Evolutionary conservation across 495 filamentous ascomycete genomes (phyloP), one percentile per base, ranked within the genome.

Genomic region (Xanthoparmelia taractica): DNA sequence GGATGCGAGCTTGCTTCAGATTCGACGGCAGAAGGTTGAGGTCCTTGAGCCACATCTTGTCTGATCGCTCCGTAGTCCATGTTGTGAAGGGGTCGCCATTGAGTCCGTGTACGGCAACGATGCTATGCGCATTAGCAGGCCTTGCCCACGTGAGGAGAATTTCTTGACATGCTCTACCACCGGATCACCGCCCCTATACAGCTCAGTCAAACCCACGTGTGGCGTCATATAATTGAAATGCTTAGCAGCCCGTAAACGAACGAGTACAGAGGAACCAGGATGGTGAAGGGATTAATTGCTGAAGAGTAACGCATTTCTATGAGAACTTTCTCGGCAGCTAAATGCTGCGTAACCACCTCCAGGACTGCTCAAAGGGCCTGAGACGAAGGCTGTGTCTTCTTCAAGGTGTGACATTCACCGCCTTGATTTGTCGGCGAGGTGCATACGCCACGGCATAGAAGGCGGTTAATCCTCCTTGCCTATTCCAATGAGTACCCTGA

Each of bases 91-190:
- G 66, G 60, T 71, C 67, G 23, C 74, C 75, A 64, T 74, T 73
- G 40, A 78, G 72, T 18, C 75, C 75, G 65, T 78, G 75, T 10
- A 78, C 71, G 29, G 73, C 75, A 52, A 78, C 69, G 58, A 78
- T 73, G 65, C 75, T 76, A 59, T n/a, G 20, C 38, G 37, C 50
- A 29, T 55, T 29, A 55, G 50, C 40, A 41, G 40, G 40, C 40
- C 37, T 41, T 41, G 40, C 40, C 40, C 20, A 41, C 15, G 40
- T 7, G 40, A 18, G 40, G 40, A 18, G 40, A 4, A 18, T n/a
- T 41, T 20, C 15, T 20, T 41, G 40, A 41, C 40, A 41, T 41
- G 40, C 40, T 41, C 40, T 41, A 41, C 40, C 17, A 20, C 40
- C 2, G 40, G 40, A 41, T 2, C 17, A 41, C 20, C 40, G 15